Percentiles rank a stretch among this genome's conserved stretches.
phyloP scores from a whole-genome alignment of 345 rosid genomes.

The Syzygium jambos region DNA sequence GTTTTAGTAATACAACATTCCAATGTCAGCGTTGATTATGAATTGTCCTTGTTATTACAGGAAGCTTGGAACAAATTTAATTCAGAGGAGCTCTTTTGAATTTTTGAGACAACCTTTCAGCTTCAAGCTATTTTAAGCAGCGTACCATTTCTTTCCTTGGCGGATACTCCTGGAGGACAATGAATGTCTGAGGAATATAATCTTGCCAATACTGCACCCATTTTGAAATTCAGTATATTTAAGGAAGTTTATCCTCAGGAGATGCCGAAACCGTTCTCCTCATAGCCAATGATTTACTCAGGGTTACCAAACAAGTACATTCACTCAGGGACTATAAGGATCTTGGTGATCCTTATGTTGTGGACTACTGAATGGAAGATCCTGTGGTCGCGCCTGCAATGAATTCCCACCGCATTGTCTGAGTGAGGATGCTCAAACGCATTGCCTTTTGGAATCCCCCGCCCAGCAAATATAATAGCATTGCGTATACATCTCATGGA shows the following conservation, averaged over 20 bases:
- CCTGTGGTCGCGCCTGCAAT: neutral
- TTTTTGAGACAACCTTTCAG: neutral
- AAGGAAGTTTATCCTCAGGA: neutral
- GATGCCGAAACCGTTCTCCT: neutral
- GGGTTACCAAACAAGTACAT: neutral
- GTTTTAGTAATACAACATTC: neutral
- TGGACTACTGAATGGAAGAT: neutral
- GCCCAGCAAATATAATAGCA: neutral
- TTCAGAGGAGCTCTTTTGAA: conserved; percentile 40
- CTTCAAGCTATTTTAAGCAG: neutral
- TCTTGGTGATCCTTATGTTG: neutral
- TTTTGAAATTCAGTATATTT: neutral
- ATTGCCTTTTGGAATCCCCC: neutral
- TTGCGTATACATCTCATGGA: neutral
- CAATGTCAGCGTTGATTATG: neutral
- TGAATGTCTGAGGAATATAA: neutral
- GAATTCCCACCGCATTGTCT: neutral
- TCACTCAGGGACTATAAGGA: neutral
- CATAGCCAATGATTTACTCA: neutral
- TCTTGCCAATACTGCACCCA: neutral
- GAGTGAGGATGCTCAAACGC: neutral
- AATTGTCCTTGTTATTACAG: conserved; percentile 8
- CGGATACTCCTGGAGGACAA: neutral
- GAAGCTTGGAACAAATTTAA: conserved; percentile 48
- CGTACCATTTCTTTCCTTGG: neutral